Base-by-base conservation (phyloP, 371 early-diverging fungal genomes). In the Mortierella sp. region DNA sequence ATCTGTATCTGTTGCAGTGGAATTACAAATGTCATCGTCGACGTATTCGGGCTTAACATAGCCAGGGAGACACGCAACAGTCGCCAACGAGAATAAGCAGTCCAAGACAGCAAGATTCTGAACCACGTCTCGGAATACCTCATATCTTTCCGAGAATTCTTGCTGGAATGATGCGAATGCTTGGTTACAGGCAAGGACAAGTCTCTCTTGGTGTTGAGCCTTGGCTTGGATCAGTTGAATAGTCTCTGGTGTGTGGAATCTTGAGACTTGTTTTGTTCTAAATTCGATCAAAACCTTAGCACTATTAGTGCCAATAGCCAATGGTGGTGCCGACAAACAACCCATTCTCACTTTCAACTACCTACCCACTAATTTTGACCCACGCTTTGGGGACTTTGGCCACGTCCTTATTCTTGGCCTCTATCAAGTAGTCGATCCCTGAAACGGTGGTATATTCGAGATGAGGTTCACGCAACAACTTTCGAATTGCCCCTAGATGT, bases 221-320 rank as follows among this genome's bases (percentile, higher is more conserved):
- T 92, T 90, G 67, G 92, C 89, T 57, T 90, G 89, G 11, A 97
- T 83, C 32, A 89, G 76, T 28, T 87, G 86, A 24, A 90, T 79
- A 1, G 95, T 78, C 50, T 88, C 88, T 16, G 92, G 92, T 1
- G 96, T 91, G 72, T 95, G 96, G 78, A 94, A 98, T 41, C 97
- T 92, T 2, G 91, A 87, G n/a, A 91, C 89, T 10, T 88, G 90
- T 74, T 95, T 95, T 3, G 95, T 95, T 28, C 86, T 84, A 88
- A 10, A 11, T 19, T 15, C n/a, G 33, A 21, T 15, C 33, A 24
- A 45, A 11, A 1, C 11, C 16, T 4, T 11, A 45, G 11, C 11
- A 10, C 45, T 4, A 11, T 45, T 45, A 45, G 16, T 11, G 45
- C 36, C 36, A 36, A 6, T 36, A 36, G 16, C 11, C 13, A 45